Evolutionary conservation across 2,329 filamentous ascomycete species (phyloP), one percentile per base, ranked within the genome.

Genomic region (Periconia macrospinosa): DNA sequence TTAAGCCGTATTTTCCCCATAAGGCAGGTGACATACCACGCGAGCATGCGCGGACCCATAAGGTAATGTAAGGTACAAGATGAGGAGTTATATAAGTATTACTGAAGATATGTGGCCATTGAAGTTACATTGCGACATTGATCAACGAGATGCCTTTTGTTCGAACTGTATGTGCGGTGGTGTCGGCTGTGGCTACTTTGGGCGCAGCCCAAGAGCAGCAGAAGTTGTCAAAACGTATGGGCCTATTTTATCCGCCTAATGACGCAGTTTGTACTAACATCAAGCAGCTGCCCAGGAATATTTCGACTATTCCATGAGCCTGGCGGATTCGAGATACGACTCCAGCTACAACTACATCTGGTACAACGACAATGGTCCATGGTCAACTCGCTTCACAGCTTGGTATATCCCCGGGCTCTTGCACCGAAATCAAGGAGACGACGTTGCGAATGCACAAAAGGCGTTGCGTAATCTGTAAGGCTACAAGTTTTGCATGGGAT

Each of bases 321-420:
- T 37, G 33, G 33, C 33, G 15, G 33, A 37, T 13, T 37, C 33
- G 11, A 37, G 33, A 37, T 37, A 37, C 15, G 33, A 37, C 15
- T 13, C 33, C 11, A 37, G 33, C 33, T 37, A 37, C 33, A 37
- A 37, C 33, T 37, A 37, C 15, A 37, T 37, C 33, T 37, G 33
- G 33, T 37, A 37, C 33, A 37, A 37, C 33, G 33, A 37, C 33
- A 37, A 37, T n/a, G 33, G 33, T 37, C 33, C 33, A 13, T 37
- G 33, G 33, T 37, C 33, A 17, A 49, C 47, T 15, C 47, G 47
- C 14, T 49, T 77, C 42, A 83, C 82, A 0, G 76, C 77, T 0
- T 86, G 84, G 83, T 86, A 86, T 65, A 82, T 82, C 0, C 74
- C 82, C 5, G 84, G 84, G 0, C 73, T 87, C 3, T 67, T 86